Base-by-base conservation (phyloP, 208 protist genomes). In the Leptomonas pyrrhocoris region DNA sequence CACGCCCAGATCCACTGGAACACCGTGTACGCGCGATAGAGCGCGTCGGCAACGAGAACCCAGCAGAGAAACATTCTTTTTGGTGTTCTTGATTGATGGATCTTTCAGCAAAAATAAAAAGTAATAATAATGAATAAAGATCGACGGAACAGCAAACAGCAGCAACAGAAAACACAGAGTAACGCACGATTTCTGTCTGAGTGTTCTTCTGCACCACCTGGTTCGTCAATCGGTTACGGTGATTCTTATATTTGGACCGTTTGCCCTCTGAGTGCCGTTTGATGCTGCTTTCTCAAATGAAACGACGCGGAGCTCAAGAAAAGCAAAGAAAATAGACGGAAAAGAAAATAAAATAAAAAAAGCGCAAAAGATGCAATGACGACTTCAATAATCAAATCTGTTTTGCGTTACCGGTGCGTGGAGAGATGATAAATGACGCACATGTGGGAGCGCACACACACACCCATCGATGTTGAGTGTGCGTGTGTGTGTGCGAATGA, bases 21-120 rank as follows among this genome's bases (percentile, higher is more conserved):
- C 31, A 84, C 30, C 18, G 81, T 60, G 45, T 91, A 74, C 57
- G 85, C 90, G 63, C 84, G 86, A 72, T 90, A 86, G 15, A 91
- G 15, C 31, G 90, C 59, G 38, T 81, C 59, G 7, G 82, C 36
- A 46, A 88, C n/a, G 54, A 93, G 53, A 21, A 80, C 30, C 58
- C 28, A 80, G 69, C 63, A 85, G 21, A 84, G 64, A 27, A 71
- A 49, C 83, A 89, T 93, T 19, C 43, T 74, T 69, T 58, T 70
- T 54, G 46, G 25, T 51, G 0, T 54, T n/a, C 25, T 45, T 46
- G 49, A 15, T 54, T 27, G 55, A 27, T 46, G 34, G 1, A 13
- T 42, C 5, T 40, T 45, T 27, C 43, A 11, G 23, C 40, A n/a
- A 45, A 23, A 19, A 13, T 55, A 31, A 68, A 59, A 12, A n/a